Evolutionary conservation across 352 stramenopile species (phyloP), one percentile per base, ranked within the genome.

Genomic region (Phytophthora brassicae): DNA sequence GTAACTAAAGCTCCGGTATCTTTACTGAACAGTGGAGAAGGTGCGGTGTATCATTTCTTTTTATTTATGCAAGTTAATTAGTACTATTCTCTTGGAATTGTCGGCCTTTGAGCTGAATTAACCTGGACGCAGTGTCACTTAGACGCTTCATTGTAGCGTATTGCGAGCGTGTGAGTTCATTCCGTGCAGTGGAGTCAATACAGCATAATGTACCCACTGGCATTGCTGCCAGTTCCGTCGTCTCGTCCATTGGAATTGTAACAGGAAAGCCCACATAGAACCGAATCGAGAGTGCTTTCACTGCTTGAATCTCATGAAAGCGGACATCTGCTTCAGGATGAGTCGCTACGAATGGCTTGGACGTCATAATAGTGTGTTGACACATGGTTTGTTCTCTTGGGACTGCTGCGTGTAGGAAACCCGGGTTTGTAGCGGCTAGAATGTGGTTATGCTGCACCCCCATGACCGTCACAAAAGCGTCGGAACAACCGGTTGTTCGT

Each of bases 221-320:
- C 2, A 77, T 57, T n/a, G 72, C 60, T 4, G 70, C 56, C 13
- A 58, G 22, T 0, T 22, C 35, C 41, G 12, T n/a, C 47, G 2
- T n/a, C 29, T 62, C 55, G 11, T 41, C 20, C 8, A 38, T 54
- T 14, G 44, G 38, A 31, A 68, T 64, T 0, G 38, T 65, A 11
- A 82, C 45, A 0, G 73, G 73, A 20, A 82, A 77, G 8, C 73
- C 73, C 3, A 71, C 65, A 49, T 82, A 82, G 47, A 60, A 77
- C 0, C 63, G 62, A 31, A 79, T 67, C 3, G 54, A 49, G 4
- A 70, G 35, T 0, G 48, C 38, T 42, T 66, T 56, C 3, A 68
- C 47, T 0, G 53, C 38, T 33, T 22, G 14, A 2, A 72, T 72
- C 24, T 60, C 49, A 14, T 81, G 68, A 24, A 81, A 73, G 3